These are phyloP conservation scores for Coleophoma crateriformis DNA, from an alignment of 2,329 filamentous ascomycete species.

Conservation along the genomic window DNA sequence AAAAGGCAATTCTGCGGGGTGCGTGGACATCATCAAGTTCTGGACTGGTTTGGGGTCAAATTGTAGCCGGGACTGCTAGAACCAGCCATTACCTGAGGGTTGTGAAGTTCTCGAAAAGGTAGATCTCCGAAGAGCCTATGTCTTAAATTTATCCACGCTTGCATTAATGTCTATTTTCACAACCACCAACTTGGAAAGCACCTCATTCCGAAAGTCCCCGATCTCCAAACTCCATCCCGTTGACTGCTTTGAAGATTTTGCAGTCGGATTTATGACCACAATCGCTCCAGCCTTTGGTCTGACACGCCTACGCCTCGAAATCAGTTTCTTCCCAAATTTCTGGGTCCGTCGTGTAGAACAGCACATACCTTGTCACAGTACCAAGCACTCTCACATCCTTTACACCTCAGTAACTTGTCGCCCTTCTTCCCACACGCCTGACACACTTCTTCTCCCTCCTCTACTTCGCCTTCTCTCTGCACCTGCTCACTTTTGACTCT, in stretches of 20 bases:
- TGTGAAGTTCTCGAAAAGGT: no score
- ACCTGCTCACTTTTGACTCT: background rate
- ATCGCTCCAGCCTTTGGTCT: slow-evolving; percentile 19
- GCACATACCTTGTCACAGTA: slow-evolving; percentile 23
- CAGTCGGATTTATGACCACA: slow-evolving; percentile 22
- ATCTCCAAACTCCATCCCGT: background rate
- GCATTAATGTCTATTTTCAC: background rate
- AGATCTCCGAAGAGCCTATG: no score
- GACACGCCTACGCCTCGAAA: slow-evolving; percentile 16
- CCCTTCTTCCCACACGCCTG: slow-evolving; percentile 14
- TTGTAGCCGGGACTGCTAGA: no score
- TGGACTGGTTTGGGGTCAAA: no score
- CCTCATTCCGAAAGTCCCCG: slow-evolving; percentile 2
- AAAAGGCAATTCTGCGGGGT: no score
- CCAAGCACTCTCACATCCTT: slow-evolving; percentile 20
- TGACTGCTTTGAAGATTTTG: slow-evolving; percentile 16
- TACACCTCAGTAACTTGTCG: slow-evolving; percentile 15
- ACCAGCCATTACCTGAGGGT: no score
- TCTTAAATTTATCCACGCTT: no score
- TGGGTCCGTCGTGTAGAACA: background rate
- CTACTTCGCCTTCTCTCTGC: background rate
- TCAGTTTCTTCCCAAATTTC: background rate
- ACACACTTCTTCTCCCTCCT: slow-evolving; percentile 6
- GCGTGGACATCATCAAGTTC: no score
- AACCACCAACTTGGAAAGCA: slow-evolving; percentile 13